Percentiles rank a stretch among this genome's conserved stretches.
Evolutionary conservation across 169 alveolate species (phyloP).

Genomic region (Eimeria tenella): DNA sequence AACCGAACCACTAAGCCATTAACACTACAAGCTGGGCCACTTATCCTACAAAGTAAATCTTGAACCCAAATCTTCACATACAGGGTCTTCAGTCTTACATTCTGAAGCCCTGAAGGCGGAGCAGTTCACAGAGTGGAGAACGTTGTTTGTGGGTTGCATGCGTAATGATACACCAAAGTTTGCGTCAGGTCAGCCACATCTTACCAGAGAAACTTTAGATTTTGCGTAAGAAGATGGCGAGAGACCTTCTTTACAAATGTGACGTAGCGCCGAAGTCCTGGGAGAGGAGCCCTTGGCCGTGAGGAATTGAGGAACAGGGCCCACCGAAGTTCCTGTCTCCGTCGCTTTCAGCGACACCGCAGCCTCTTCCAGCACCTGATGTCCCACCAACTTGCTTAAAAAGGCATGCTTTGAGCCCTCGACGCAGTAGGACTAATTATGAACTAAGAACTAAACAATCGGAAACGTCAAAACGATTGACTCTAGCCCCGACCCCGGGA

Average conservation of each 20-base stretch:
- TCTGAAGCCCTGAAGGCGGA: neutral
- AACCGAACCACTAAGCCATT: constrained; percentile 3
- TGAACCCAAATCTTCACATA: neutral
- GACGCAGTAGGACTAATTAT: no score
- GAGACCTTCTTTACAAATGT: neutral
- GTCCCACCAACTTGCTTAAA: neutral
- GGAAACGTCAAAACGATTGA: no score
- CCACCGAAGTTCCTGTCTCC: neutral
- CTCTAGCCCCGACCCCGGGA: no score
- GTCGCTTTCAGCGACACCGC: neutral
- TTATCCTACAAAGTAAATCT: neutral
- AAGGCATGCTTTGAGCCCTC: no score
- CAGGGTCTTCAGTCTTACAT: neutral
- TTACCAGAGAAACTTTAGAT: neutral
- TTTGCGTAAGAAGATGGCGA: neutral
- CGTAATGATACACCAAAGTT: no score
- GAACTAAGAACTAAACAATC: no score
- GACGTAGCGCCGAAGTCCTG: neutral
- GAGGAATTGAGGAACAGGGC: constrained; percentile 26
- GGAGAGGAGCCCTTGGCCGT: neutral
- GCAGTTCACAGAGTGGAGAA: neutral
- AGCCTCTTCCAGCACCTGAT: constrained; percentile 1
- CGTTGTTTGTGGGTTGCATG: no score
- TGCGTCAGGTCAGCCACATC: no score
- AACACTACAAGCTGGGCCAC: neutral